Conservation (phyloP, 2,329 filamentous ascomycete species). For the Neofusicoccum sp. region DNA sequence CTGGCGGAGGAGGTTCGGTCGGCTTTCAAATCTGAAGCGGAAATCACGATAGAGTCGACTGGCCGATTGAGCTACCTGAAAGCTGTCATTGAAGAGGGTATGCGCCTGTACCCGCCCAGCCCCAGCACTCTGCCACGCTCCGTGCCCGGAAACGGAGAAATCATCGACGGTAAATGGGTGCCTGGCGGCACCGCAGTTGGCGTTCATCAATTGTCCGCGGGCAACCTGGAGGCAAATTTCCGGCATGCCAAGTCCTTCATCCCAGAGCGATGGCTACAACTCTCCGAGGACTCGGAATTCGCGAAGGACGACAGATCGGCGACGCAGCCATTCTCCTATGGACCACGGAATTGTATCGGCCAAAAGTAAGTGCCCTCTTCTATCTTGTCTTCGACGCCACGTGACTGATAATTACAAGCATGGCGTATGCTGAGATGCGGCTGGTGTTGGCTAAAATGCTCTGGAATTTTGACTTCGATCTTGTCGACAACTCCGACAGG, state of each 20-base stretch:
- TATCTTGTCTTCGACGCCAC: not conserved
- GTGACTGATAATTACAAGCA: slow-evolving; percentile 13
- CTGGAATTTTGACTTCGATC: slow-evolving; percentile 39
- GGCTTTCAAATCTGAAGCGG: slow-evolving; percentile 3
- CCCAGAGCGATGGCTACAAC: slow-evolving; percentile 38
- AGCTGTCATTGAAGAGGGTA: slow-evolving; percentile 39
- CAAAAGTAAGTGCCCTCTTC: slow-evolving; percentile 23
- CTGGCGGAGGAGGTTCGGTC: slow-evolving; percentile 9
- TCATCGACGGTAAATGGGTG: slow-evolving; percentile 22
- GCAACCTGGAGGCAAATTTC: slow-evolving; percentile 23
- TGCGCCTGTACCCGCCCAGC: slow-evolving; percentile 46
- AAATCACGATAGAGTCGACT: not conserved
- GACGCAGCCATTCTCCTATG: slow-evolving; percentile 33
- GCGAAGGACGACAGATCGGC: slow-evolving; percentile 27
- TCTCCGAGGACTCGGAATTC: slow-evolving; percentile 23
- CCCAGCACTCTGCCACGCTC: slow-evolving; percentile 33
- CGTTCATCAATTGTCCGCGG: slow-evolving; percentile 21
- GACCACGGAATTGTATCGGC: slow-evolving; percentile 37
- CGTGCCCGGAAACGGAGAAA: slow-evolving; percentile 30
- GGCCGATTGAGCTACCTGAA: not conserved
- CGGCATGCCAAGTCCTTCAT: slow-evolving; percentile 18
- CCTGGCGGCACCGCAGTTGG: slow-evolving; percentile 28
- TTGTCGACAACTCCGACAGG: slow-evolving; percentile 22
- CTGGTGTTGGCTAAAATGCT: slow-evolving; percentile 39
- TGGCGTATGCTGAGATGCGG: slow-evolving; percentile 39